A percentile compares a stretch with the other conserved stretches of the same genome.
phyloP scores from a whole-genome alignment of 441 rosid species.

The Adansonia rubrostipa region DNA sequence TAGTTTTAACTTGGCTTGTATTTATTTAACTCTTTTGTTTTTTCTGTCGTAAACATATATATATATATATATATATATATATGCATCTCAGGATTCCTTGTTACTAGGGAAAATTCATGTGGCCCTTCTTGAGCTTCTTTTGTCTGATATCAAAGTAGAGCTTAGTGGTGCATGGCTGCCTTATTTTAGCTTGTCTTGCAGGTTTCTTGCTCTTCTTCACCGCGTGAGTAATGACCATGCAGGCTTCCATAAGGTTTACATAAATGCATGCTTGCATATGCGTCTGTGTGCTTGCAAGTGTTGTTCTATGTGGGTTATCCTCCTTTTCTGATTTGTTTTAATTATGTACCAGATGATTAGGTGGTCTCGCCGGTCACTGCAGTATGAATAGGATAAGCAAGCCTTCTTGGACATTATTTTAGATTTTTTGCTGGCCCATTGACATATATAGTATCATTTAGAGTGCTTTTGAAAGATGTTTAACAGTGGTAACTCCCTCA shows the following conservation, averaged over 20 bases:
- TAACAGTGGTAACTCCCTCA: not conserved
- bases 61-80: not conserved
- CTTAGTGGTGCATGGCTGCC: conserved; percentile 54
- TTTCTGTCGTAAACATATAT: too few relatives aligned
- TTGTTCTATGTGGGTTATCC: not conserved
- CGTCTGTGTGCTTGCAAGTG: not conserved
- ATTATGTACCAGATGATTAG: not conserved
- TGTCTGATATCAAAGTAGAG: conserved; percentile 71
- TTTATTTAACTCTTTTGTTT: too few relatives aligned
- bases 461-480: not conserved
- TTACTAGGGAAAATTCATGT: conserved; percentile 86
- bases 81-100: conserved; percentile 69
- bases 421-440: not conserved
- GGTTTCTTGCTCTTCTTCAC: conserved; percentile 86
- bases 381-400: conserved; percentile 22
- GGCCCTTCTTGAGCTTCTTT: conserved; percentile 84
- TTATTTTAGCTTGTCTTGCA: conserved; percentile 73
- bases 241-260: not conserved
- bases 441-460: not conserved
- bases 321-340: conserved; percentile 10
- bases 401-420: conserved; percentile 7
- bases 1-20: too few relatives aligned
- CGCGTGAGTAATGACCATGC: conserved; percentile 61
- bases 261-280: not conserved
- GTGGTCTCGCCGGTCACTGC: not conserved